Conservation (phyloP, 441 rosid species). For the Euphorbia corollata region DNA sequence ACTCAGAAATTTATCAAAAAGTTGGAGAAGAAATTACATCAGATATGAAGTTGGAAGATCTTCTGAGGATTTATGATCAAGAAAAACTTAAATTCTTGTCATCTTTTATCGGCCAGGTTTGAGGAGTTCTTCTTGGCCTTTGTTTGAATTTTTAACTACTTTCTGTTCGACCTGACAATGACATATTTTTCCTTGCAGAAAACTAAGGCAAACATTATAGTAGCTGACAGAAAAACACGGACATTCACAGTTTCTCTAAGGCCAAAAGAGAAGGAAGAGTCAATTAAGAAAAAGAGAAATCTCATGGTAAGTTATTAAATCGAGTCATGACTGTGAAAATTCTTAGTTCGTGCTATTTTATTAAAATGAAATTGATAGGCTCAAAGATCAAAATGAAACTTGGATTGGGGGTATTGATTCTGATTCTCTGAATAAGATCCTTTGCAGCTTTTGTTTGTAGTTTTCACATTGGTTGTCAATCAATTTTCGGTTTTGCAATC, state of each 20-base stretch:
- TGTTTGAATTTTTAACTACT: constrained; percentile 16
- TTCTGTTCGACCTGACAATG: constrained; percentile 1
- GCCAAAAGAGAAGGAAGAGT: constrained; percentile 72
- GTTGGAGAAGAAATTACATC: constrained; percentile 39
- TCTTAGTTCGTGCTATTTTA: background rate
- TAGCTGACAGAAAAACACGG: constrained; percentile 54
- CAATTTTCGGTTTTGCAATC: constrained; percentile 10
- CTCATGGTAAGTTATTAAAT: constrained; percentile 52
- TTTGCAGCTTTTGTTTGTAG: background rate
- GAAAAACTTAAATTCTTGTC: constrained; percentile 79
- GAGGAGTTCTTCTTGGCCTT: constrained; percentile 22
- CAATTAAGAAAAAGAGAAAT: constrained; percentile 58
- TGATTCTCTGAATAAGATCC: background rate
- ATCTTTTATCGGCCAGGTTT: constrained; percentile 83
- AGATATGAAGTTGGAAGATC: constrained; percentile 77
- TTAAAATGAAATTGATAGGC: constrained; percentile 5
- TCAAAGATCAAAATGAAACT: constrained; percentile 2
- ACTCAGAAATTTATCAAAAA: constrained; percentile 27
- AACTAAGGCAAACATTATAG: constrained; percentile 49
- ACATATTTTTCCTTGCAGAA: constrained; percentile 42
- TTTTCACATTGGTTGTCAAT: constrained; percentile 11
- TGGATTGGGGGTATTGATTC: constrained; percentile 9
- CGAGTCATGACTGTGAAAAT: background rate
- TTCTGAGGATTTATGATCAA: constrained; percentile 64
- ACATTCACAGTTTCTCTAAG: constrained; percentile 74